These are phyloP conservation scores for Daucus carota DNA, from an alignment of 129 eudicot species.

Conservation along the genomic window DH1_v3.0 NC_030389.2:494501-495000, in stretches of 20 bases:
- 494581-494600: slow-evolving; percentile 28
- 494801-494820: slow-evolving; percentile 36
- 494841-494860: slow-evolving; percentile 17
- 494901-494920: slow-evolving; percentile 26
- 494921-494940: slow-evolving; percentile 19
- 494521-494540: slow-evolving; percentile 21
- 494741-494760: slow-evolving; percentile 12
- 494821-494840: slow-evolving; percentile 29
- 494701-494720: slow-evolving; percentile 27
- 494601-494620: slow-evolving; percentile 18
- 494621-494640: slow-evolving; percentile 21
- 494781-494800: slow-evolving; percentile 31
- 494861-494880: slow-evolving; percentile 7
- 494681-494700: slow-evolving; percentile 22
- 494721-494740: slow-evolving; percentile 15
- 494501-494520: slow-evolving; percentile 20
- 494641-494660: slow-evolving; percentile 20
- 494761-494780: slow-evolving; percentile 19
- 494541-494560: slow-evolving; percentile 25
- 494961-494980: not conserved
- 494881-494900: slow-evolving; percentile 17
- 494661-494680: slow-evolving; percentile 11
- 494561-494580: slow-evolving; percentile 16
- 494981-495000: not conserved
- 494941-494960: slow-evolving; percentile 24